Base-by-base conservation (phyloP, 352 stramenopile species). In the Pythium phragmitis region DNA sequence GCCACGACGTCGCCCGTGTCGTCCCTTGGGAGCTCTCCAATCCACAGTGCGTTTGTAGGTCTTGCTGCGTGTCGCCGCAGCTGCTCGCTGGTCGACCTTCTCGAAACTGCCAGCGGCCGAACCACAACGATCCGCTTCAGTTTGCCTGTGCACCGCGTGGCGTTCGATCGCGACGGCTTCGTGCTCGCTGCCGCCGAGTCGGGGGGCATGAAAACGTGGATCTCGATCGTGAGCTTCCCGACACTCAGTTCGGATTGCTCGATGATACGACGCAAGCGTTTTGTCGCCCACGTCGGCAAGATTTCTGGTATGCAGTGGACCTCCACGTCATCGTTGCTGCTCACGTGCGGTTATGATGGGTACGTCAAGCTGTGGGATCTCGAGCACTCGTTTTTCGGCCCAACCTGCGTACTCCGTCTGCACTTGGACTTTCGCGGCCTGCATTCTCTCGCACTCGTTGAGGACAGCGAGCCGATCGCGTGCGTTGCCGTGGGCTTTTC, bases 291-390 rank as follows among this genome's bases (percentile, higher is more conserved):
- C 43, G 56, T 79, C 7, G 82, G 82, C 21, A 80, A 75, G 68
- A 53, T 91, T 3, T 77, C 78, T 9, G 61, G 57, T 1, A 62
- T 91, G 16, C 61, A 80, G 54, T 91, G 82, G 82, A 91, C 82
- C 1, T 65, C 37, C 9, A 52, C 11, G 4, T 70, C 72, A 37
- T 69, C 69, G 0, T 64, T 89, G 16, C 61, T 91, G 16, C 17
- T 84, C 48, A 81, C 79, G 13, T 76, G 68, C 30, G 79, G 82
- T 5, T 56, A 67, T 19, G 82, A 91, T 45, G 82, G 82, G 8
- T 91, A 89, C 65, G 63, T 89, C 28, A 87, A 85, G 51, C n/a
- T 89, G 17, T 91, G 82, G 82, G 75, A 88, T 42, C 48, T 79
- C 16, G 57, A 60, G 23, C 26, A 33, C 26, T 8, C 47, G 19